Percentiles rank a stretch among this genome's conserved stretches.
phyloP scores from a whole-genome alignment of 176 grass and related monocot genomes.

The Avena atlantica region DNA sequence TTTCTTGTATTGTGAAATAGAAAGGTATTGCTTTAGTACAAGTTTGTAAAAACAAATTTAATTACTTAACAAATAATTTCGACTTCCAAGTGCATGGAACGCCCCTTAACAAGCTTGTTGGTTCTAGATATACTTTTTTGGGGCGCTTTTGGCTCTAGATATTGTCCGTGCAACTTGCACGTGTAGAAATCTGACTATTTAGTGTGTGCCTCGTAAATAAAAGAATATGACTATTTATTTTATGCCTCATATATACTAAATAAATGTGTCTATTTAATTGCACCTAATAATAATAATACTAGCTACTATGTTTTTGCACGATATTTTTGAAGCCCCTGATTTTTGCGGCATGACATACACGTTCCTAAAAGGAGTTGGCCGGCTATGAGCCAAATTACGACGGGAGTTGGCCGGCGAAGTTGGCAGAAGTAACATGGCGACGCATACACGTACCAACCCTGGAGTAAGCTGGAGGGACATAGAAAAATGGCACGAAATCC shows the following conservation, averaged over 20 bases:
- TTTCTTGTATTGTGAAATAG: neutral
- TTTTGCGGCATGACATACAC: neutral
- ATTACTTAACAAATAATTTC: neutral
- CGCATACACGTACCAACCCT: neutral
- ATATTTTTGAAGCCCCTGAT: neutral
- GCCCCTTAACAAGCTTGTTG: neutral
- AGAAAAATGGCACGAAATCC: neutral
- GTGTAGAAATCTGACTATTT: neutral
- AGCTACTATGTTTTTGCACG: neutral
- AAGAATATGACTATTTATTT: neutral
- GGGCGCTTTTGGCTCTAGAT: too few relatives aligned
- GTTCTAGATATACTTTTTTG: neutral
- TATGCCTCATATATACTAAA: neutral
- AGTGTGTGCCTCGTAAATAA: neutral
- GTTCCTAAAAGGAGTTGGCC: neutral
- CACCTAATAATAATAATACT: neutral
- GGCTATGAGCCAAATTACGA: too few relatives aligned
- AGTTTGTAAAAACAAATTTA: neutral
- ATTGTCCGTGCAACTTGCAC: neutral
- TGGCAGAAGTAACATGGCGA: neutral
- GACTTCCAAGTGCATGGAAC: neutral
- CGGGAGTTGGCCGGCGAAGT: neutral
- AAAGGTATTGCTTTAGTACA: neutral
- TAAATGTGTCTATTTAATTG: neutral
- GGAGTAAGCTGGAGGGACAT: too few relatives aligned